Conservation (phyloP, 768 basidiomycete genomes). For the Coprinopsis cinerea region DNA sequence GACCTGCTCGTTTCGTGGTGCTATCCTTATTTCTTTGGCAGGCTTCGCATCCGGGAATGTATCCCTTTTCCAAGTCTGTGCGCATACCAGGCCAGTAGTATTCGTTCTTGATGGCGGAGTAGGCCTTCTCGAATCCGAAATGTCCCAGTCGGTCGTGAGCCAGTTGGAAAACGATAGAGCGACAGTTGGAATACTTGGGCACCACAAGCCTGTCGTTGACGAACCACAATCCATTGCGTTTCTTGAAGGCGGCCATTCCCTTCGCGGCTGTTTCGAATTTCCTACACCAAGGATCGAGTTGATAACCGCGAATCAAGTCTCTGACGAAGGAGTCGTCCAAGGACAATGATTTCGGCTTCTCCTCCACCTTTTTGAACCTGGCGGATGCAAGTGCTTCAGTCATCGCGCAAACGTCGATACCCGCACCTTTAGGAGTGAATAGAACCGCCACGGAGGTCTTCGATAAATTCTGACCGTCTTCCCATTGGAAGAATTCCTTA, state of each 20-base stretch:
- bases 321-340: neutral
- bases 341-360: no score
- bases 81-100: no score
- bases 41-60: conserved; percentile 24
- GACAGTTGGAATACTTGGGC: conserved; percentile 14
- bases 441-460: no score
- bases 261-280: neutral
- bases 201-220: conserved; percentile 19
- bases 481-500: neutral
- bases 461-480: no score
- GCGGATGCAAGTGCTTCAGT: no score
- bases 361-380: no score
- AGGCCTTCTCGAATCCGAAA: conserved; percentile 30
- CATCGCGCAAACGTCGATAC: no score
- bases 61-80: conserved; percentile 21
- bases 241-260: neutral
- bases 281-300: neutral
- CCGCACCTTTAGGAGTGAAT: no score
- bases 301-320: neutral
- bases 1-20: conserved; percentile 21
- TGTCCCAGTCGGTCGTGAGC: conserved; percentile 26
- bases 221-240: conserved; percentile 18
- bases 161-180: conserved; percentile 19
- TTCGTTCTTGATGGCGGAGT: conserved; percentile 17
- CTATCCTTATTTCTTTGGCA: conserved; percentile 32